Percentiles rank a stretch among this genome's conserved stretches.
phyloP scores from a whole-genome alignment of 208 protist species.

The Trypanosoma congolense region DNA sequence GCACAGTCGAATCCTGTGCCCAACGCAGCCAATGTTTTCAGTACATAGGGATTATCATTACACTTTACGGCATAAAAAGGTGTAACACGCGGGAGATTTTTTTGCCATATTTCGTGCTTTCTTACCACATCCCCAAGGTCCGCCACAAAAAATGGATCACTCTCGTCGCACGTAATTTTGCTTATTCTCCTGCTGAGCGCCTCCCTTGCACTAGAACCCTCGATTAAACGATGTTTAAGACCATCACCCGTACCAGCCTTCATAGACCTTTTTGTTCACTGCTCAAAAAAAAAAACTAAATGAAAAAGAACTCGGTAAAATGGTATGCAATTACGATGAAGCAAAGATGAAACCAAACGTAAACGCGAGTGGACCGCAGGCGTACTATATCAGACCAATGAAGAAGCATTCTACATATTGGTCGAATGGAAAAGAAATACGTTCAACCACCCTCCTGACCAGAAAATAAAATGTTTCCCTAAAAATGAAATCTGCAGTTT shows the following conservation, averaged over 20 bases:
- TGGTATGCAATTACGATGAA: too few species aligned
- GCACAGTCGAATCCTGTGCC: slow-evolving; percentile 85
- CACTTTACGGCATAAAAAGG: slow-evolving; percentile 86
- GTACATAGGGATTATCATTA: slow-evolving; percentile 49
- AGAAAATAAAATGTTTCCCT: too few species aligned
- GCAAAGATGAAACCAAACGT: too few species aligned
- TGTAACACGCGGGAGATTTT: slow-evolving; percentile 60
- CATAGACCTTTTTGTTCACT: background rate
- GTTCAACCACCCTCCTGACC: too few species aligned
- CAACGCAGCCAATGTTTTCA: slow-evolving; percentile 54
- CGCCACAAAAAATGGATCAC: slow-evolving; percentile 76
- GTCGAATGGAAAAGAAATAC: too few species aligned
- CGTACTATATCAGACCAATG: too few species aligned
- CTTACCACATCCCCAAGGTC: slow-evolving; percentile 65
- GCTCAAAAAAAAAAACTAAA: background rate
- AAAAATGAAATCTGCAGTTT: too few species aligned
- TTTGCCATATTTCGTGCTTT: slow-evolving; percentile 61
- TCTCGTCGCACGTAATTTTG: background rate
- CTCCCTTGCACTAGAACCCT: background rate
- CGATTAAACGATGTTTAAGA: background rate
- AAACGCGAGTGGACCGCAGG: too few species aligned
- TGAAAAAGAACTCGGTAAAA: background rate
- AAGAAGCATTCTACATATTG: too few species aligned
- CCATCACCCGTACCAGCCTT: background rate
- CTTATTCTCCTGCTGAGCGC: background rate